Base-by-base conservation (phyloP, 192 early-diverging fungal species). In the Gigaspora rosea region DNA sequence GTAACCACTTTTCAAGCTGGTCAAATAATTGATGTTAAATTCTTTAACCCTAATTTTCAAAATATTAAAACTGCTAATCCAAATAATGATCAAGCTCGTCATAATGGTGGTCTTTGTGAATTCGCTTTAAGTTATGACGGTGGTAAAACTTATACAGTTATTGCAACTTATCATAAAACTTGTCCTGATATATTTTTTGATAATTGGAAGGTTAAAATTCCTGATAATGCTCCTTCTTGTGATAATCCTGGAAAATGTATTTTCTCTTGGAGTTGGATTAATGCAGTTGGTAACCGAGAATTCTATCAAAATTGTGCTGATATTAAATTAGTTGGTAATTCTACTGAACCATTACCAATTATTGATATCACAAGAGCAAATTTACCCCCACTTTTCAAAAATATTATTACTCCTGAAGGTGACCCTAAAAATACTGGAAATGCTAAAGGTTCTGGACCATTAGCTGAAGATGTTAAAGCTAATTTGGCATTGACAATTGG, bases 281-380 rank as follows among this genome's bases (percentile, higher is more conserved):
- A 90, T 65, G 90, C 91, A 20, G 78, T 88, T 20, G 91, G 89
- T 3, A 90, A 90, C 79, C 86, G 87, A 57, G 92, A 94, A 82
- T 92, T 86, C 75, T 93, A 93, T 81, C 90, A 88, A 88, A 88
- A 90, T 73, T 92, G 91, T 73, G 91, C 89, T n/a, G 90, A 92
- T 80, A 84, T 94, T 47, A 85, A 86, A 58, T 87, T 92, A 76
- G 70, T 78, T 4, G 87, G 88, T 16, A 77, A 80, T 41, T 32
- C 71, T 9, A 72, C 71, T 0, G 32, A 54, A 58, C 51, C 71
- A 36, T 58, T 72, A 35, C 71, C 71, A 56, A 72, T 57, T 16
- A 72, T 72, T 41, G 71, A 72, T 58, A 72, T 72, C 56, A 72
- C 71, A 33, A 52, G 32, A 57, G 71, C 71, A 8, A 72, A 72